Evolutionary conservation across 148 eudicot genomes (phyloP).

Genomic region (Fagopyrum homotropicum): DNA sequence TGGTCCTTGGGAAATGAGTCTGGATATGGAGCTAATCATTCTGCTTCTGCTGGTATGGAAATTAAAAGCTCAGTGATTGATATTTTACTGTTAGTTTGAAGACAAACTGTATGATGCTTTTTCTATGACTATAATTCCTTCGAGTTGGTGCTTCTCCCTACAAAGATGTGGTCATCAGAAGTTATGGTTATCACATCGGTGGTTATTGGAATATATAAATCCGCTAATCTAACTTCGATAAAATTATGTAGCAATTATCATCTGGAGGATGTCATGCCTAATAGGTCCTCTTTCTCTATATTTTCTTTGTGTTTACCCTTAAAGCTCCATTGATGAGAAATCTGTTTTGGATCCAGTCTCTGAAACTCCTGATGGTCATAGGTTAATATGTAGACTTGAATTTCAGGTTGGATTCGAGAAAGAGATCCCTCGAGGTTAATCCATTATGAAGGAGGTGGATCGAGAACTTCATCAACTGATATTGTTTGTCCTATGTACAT

Average conservation of each 20-base stretch:
- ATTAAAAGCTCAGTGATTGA: background rate
- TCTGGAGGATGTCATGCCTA: background rate
- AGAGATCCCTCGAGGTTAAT: slow-evolving; percentile 79
- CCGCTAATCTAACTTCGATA: background rate
- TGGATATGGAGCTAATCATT: slow-evolving; percentile 95
- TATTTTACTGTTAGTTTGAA: background rate
- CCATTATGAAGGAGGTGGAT: slow-evolving; percentile 98
- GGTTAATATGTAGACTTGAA: background rate
- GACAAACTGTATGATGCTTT: background rate
- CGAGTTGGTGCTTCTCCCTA: background rate
- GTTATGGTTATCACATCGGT: background rate
- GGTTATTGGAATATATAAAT: background rate
- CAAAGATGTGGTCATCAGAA: background rate
- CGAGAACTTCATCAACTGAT: slow-evolving; percentile 90
- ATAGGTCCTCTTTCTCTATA: background rate
- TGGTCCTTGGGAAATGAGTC: slow-evolving; percentile 98
- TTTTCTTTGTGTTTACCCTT: background rate
- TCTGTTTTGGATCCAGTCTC: background rate
- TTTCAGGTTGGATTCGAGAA: slow-evolving; percentile 85
- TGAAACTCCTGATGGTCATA: background rate
- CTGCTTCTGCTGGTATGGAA: slow-evolving; percentile 77
- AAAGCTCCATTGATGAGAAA: background rate
- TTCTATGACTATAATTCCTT: background rate
- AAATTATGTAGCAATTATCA: background rate
- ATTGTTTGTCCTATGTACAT: slow-evolving; percentile 97